phyloP scores from a whole-genome alignment of 768 basidiomycete genomes.

The Boletales sp. region DNA sequence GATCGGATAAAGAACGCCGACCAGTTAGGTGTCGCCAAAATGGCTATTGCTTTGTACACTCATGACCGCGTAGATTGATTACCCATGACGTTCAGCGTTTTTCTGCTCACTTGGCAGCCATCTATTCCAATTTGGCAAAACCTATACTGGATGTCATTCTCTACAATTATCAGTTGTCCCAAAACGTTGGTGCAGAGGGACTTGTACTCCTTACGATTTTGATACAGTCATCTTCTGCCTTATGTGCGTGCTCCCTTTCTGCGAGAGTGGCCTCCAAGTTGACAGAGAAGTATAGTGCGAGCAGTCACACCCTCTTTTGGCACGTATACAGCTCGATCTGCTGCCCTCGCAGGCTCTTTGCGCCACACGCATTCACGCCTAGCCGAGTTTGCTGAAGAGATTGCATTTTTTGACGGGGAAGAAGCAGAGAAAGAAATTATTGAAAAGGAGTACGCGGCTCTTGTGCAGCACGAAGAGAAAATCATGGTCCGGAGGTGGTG shows the following conservation, averaged over 20 bases:
- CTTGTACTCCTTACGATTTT: conserved; percentile 77
- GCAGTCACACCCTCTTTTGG: conserved; percentile 90
- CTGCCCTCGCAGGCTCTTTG: conserved; percentile 82
- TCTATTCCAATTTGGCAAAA: conserved; percentile 93
- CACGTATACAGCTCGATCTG: conserved; percentile 82
- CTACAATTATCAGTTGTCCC: conserved; percentile 93
- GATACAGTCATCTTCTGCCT: conserved; percentile 77
- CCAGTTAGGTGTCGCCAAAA: conserved; percentile 50
- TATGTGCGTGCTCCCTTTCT: conserved; percentile 55
- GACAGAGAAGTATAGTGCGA: conserved; percentile 56
- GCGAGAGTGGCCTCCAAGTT: background rate
- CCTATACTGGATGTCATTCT: conserved; percentile 89
- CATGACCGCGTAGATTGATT: conserved; percentile 63
- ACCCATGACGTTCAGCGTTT: conserved; percentile 95
- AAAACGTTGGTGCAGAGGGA: conserved; percentile 93
- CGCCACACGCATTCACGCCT: conserved; percentile 91
- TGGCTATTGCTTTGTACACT: conserved; percentile 2
- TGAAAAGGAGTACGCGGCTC: conserved; percentile 81
- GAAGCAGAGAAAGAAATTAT: conserved; percentile 87
- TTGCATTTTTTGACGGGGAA: conserved; percentile 87
- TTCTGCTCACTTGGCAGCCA: conserved; percentile 84
- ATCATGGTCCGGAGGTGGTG: conserved; percentile 80
- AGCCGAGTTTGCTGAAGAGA: conserved; percentile 83
- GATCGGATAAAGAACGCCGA: conserved; percentile 96
- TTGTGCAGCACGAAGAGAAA: conserved; percentile 81